phyloP scores from a whole-genome alignment of 306 rosid genomes.

The peach (Prunus persica) region DNA sequence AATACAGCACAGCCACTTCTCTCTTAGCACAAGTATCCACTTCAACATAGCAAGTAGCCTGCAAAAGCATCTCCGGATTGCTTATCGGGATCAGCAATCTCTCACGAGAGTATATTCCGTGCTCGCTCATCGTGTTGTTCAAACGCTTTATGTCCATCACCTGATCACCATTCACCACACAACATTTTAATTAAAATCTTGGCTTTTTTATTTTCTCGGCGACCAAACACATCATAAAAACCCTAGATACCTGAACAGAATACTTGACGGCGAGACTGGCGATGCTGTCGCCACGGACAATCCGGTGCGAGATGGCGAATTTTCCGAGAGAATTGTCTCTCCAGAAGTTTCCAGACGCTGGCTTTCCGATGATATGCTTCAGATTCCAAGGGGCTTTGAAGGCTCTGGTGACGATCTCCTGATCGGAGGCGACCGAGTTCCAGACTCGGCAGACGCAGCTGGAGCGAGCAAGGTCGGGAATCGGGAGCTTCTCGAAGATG shows the following conservation, averaged over 20 bases:
- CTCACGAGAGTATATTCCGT: slow-evolving; percentile 92
- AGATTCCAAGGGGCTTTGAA: slow-evolving; percentile 75
- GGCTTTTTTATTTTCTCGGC: slow-evolving; percentile 1
- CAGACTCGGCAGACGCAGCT: slow-evolving; percentile 84
- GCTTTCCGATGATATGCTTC: slow-evolving; percentile 54
- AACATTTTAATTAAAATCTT: not conserved
- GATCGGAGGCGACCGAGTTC: slow-evolving; percentile 82
- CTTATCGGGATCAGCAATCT: slow-evolving; percentile 80
- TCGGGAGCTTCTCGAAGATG: slow-evolving; percentile 70
- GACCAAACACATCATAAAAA: slow-evolving; percentile 1
- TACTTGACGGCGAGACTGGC: slow-evolving; percentile 94
- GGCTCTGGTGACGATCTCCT: slow-evolving; percentile 50
- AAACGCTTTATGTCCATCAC: slow-evolving; percentile 80
- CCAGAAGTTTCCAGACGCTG: slow-evolving; percentile 89
- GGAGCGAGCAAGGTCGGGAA: slow-evolving; percentile 72
- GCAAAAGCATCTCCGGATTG: slow-evolving; percentile 51
- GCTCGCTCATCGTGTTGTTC: slow-evolving; percentile 98
- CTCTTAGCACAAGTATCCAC: slow-evolving; percentile 74
- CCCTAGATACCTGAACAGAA: slow-evolving; percentile 63
- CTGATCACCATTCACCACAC: slow-evolving; percentile 32
- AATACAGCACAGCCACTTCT: slow-evolving; percentile 85
- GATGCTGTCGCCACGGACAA: slow-evolving; percentile 66
- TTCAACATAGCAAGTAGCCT: slow-evolving; percentile 72
- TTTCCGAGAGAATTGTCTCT: slow-evolving; percentile 65
- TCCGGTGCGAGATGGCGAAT: slow-evolving; percentile 78